Percentiles rank a stretch among this genome's conserved stretches.
Conservation (phyloP, 352 stramenopile genomes). For the Phytophthora megakarya region DNA sequence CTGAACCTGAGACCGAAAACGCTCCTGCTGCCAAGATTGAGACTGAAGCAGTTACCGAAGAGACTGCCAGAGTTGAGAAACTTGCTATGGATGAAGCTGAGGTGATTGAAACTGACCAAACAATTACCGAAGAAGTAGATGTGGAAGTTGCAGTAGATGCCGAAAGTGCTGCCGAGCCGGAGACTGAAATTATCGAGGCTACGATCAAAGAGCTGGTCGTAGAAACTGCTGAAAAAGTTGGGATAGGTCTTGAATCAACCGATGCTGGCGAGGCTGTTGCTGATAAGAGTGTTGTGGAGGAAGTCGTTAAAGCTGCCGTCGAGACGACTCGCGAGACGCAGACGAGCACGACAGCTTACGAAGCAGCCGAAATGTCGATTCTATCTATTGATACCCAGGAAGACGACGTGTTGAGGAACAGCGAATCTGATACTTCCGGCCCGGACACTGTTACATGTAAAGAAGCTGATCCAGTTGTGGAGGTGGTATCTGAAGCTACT, state of each 20-base stretch:
- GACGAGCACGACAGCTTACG: slow-evolving; percentile 14
- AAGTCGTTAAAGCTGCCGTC: background rate
- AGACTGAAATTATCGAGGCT: slow-evolving; percentile 3
- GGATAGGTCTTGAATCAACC: background rate
- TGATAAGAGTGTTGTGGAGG: slow-evolving; percentile 1
- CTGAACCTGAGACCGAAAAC: background rate
- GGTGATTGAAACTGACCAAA: background rate
- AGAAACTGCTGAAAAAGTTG: background rate
- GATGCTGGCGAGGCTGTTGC: background rate
- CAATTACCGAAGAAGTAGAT: slow-evolving; percentile 3
- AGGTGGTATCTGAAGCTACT: background rate
- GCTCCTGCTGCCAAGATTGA: background rate
- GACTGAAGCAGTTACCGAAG: background rate
- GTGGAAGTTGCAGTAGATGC: slow-evolving; percentile 1
- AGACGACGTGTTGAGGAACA: slow-evolving; percentile 1
- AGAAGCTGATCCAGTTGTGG: background rate
- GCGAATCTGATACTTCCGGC: background rate
- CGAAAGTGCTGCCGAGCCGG: slow-evolving; percentile 1
- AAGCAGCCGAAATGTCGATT: slow-evolving; percentile 17
- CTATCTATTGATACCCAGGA: background rate
- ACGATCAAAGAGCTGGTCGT: background rate
- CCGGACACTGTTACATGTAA: slow-evolving; percentile 3
- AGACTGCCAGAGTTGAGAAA: background rate
- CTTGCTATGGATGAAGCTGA: background rate
- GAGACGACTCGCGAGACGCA: slow-evolving; percentile 13